A percentile compares a stretch with the other conserved stretches of the same genome.
Conservation (phyloP, 2,329 filamentous ascomycete genomes). For the Aspergillus sp. region DNA sequence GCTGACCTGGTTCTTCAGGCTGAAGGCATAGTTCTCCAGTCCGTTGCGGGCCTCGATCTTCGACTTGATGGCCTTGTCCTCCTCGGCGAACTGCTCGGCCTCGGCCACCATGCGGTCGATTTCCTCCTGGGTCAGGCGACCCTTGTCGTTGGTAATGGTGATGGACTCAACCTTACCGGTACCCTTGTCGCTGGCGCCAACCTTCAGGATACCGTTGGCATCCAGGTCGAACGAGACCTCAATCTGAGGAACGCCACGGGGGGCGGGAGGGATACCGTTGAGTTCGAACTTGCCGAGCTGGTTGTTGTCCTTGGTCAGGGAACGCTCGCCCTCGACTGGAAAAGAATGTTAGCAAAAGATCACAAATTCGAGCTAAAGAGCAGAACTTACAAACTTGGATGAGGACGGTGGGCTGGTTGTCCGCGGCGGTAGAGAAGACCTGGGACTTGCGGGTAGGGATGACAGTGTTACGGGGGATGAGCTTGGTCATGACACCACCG, state of each 20-base stretch:
- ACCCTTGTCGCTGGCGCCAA: slow-evolving; percentile 94
- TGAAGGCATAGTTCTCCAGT: slow-evolving; percentile 99
- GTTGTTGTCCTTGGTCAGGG: slow-evolving; percentile 97
- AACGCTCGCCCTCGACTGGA: slow-evolving; percentile 77
- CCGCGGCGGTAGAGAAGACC: slow-evolving; percentile 95
- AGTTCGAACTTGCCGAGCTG: slow-evolving; percentile 97
- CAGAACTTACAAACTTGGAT: slow-evolving; percentile 73
- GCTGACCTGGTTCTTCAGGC: slow-evolving; percentile 97
- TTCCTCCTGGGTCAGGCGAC: slow-evolving; percentile 90
- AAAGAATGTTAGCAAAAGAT: slow-evolving; percentile 18
- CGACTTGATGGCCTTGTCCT: slow-evolving; percentile 97
- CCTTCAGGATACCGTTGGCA: slow-evolving; percentile 97
- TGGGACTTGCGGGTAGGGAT: slow-evolving; percentile 97
- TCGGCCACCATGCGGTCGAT: slow-evolving; percentile 99
- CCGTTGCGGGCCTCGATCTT: slow-evolving; percentile 95
- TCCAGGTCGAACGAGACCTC: slow-evolving; percentile 98
- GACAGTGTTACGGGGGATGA: slow-evolving; percentile 90
- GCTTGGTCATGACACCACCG: slow-evolving; percentile 95
- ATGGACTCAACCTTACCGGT: slow-evolving; percentile 97
- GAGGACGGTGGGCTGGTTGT: slow-evolving; percentile 93
- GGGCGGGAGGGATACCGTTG: slow-evolving; percentile 89
- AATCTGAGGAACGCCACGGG: slow-evolving; percentile 95
- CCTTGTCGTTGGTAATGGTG: slow-evolving; percentile 99
- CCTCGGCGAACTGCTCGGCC: slow-evolving; percentile 97
- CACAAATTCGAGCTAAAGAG: too few relatives aligned